A percentile compares a stretch with the other conserved stretches of the same genome.
phyloP scores from a whole-genome alignment of 805 yeast species.

The Candida ficus region DNA sequence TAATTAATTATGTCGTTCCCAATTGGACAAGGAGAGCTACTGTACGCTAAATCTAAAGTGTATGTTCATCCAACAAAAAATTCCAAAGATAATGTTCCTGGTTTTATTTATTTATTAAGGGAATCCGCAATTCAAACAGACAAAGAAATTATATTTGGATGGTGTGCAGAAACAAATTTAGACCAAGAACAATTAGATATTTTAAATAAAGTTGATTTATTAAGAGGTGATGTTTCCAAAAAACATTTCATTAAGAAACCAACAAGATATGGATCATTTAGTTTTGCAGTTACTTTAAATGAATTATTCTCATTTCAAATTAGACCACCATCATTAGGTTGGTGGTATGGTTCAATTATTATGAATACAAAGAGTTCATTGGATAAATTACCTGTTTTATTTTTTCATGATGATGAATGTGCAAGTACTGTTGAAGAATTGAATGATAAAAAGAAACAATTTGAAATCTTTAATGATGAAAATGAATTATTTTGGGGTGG shows the following conservation, averaged over 20 bases:
- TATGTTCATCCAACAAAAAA: constrained; percentile 78
- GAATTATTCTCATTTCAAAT: constrained; percentile 75
- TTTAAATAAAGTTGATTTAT: constrained; percentile 47
- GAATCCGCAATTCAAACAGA: constrained; percentile 41
- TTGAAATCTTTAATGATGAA: constrained; percentile 65
- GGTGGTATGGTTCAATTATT: constrained; percentile 89
- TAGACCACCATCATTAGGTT: constrained; percentile 76
- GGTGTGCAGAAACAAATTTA: constrained; percentile 56
- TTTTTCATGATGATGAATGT: constrained; percentile 88
- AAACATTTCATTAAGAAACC: constrained; percentile 46
- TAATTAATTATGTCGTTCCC: constrained; percentile 6
- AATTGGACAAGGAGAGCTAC: constrained; percentile 23
- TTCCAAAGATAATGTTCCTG: constrained; percentile 72
- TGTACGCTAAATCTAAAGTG: constrained; percentile 58
- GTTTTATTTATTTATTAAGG: constrained; percentile 62
- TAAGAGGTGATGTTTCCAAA: background rate
- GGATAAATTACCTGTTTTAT: constrained; percentile 73
- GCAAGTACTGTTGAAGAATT: constrained; percentile 67
- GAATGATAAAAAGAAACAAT: constrained; percentile 52
- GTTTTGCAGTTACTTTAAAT: constrained; percentile 59
- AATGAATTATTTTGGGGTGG: constrained; percentile 88
- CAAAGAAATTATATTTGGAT: constrained; percentile 54
- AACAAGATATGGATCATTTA: constrained; percentile 45
- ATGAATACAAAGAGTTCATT: constrained; percentile 58
- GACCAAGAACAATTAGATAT: constrained; percentile 40